Evolutionary conservation across 805 yeast genomes (phyloP), one percentile per base, ranked within the genome.

Genomic region (Ogataea allantospora): DNA sequence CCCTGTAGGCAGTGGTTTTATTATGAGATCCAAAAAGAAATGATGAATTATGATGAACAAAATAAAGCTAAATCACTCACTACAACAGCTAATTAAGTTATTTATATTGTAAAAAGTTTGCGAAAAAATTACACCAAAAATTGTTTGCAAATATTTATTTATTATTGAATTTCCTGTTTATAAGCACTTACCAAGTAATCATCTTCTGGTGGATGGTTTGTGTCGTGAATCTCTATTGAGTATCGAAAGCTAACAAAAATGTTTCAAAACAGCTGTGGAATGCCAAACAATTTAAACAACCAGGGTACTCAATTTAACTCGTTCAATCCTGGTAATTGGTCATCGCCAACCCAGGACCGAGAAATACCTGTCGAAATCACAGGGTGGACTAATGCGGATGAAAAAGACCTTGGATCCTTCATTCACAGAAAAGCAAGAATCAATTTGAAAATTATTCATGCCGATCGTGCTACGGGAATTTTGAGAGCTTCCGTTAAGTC

Each of bases 381-480:
- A 25, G 87, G 88, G 30, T 88, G 96, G 96, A 80, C 83, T 43
- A 85, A 87, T 43, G 95, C 88, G 1, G 58, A 83, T 2, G 69
- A 71, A 43, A 78, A 73, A 13, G 95, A 88, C 42, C 67, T 88
- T 42, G 68, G 83, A 7, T 66, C 70, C 25, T 89, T 88, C 58
- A 60, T 88, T 11, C 73, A 79, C 33, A 71, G 95, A 46, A 86
- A 83, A 54, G 65, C 85, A 11, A 68, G 73, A 35, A 67, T 85
- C 13, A 62, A 68, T 1, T 66, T 89, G 9, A 58, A 62, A 34
- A 75, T 82, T 54, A 67, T 78, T 8, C 50, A 58, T 3, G 74
- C 78, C 6, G 79, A 79, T 39, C 76, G 78, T 10, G 41, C 31
- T 5, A 55, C 61, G 7, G 77, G 78, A 3, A 66, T 73, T 2